A percentile compares a stretch with the other conserved stretches of the same genome.
Conservation (phyloP, 805 yeast species). For the Nadsonia fulvescens region DNA sequence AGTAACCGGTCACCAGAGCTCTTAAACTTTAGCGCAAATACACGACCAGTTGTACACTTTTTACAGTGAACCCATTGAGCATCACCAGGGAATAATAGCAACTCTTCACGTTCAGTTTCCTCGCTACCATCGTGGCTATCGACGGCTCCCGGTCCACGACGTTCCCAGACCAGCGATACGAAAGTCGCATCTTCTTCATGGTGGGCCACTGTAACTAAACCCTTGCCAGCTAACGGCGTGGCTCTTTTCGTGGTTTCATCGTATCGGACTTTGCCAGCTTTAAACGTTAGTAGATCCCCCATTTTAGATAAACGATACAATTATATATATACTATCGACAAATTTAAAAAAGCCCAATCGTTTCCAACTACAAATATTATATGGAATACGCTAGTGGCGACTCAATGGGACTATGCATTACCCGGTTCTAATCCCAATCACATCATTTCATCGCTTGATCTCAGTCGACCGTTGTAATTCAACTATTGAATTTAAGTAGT, state of each 20-base stretch:
- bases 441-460: too few relatives aligned
- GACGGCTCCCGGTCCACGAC: slow-evolving; percentile 32
- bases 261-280: slow-evolving; percentile 62
- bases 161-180: slow-evolving; percentile 54
- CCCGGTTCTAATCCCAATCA: too few relatives aligned
- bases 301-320: neutral
- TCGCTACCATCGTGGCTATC: slow-evolving; percentile 16
- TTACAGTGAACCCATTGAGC: slow-evolving; percentile 56
- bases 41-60: slow-evolving; percentile 62
- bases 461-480: too few relatives aligned
- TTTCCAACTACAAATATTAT: neutral
- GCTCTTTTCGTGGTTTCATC: slow-evolving; percentile 41
- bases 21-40: slow-evolving; percentile 45
- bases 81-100: slow-evolving; percentile 70
- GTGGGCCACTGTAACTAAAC: slow-evolving; percentile 40
- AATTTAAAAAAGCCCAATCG: neutral
- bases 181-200: slow-evolving; percentile 57
- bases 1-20: slow-evolving; percentile 39
- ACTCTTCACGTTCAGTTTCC: slow-evolving; percentile 31
- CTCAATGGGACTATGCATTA: too few relatives aligned
- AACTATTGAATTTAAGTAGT: neutral
- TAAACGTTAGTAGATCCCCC: slow-evolving; percentile 24
- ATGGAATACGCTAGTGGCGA: neutral
- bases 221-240: slow-evolving; percentile 55
- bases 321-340: neutral